Conservation (phyloP, 1,284 basidiomycete species). For the Papiliotrema nemorosa region DNA sequence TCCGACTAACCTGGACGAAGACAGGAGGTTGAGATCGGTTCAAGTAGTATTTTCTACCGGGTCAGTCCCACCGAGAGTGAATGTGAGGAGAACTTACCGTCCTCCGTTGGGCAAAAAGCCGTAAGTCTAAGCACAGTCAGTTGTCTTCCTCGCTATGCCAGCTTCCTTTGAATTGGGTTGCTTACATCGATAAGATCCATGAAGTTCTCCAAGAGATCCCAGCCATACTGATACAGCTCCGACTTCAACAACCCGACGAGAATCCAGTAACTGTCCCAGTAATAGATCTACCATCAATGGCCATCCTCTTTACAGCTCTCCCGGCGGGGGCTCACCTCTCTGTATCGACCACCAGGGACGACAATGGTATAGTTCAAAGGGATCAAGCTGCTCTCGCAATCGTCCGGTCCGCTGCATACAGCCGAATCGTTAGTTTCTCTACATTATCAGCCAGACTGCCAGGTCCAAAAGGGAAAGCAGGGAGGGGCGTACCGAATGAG, state of each 20-base stretch:
- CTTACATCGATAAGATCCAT: constrained; percentile 76
- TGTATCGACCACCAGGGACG: constrained; percentile 74
- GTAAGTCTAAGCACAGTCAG: constrained; percentile 22
- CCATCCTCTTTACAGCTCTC: neutral
- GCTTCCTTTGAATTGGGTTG: constrained; percentile 12
- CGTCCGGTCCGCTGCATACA: constrained; percentile 57
- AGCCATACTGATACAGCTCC: constrained; percentile 67
- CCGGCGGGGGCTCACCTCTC: constrained; percentile 48
- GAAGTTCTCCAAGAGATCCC: constrained; percentile 79
- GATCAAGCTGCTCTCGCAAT: constrained; percentile 78
- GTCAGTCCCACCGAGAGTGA: constrained; percentile 48
- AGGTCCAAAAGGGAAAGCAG: neutral
- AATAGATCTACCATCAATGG: constrained; percentile 20
- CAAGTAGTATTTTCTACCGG: constrained; percentile 54
- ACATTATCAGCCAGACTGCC: neutral
- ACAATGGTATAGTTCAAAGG: constrained; percentile 87
- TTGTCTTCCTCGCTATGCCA: too few relatives aligned
- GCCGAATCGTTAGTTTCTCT: constrained; percentile 63
- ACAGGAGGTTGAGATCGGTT: constrained; percentile 86
- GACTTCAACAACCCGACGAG: constrained; percentile 76
- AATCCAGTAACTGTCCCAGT: constrained; percentile 65
- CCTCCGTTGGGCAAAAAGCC: constrained; percentile 94
- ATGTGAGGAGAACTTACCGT: constrained; percentile 49
- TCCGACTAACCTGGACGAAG: constrained; percentile 64
- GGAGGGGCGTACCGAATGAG: constrained; percentile 57